phyloP scores from a whole-genome alignment of 306 rosid species.

The Sicyos edulis region DNA sequence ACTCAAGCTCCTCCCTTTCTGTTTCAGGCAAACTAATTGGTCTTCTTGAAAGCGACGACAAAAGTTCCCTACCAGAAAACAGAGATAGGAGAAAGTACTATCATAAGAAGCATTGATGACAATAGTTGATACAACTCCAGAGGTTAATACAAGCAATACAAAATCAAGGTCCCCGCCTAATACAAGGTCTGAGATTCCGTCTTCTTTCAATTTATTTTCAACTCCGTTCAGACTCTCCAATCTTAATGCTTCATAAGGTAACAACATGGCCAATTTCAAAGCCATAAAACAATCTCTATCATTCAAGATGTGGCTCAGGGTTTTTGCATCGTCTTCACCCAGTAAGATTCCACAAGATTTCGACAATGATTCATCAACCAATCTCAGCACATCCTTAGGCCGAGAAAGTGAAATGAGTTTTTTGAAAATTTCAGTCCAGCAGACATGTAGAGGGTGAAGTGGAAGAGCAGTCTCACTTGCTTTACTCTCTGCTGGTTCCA shows the following conservation, averaged over 20 bases:
- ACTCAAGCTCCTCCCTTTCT: conserved; percentile 26
- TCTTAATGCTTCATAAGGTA: conserved; percentile 60
- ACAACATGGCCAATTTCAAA: conserved; percentile 52
- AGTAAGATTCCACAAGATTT: conserved; percentile 53
- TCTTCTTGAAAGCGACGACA: conserved; percentile 49
- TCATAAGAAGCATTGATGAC: conserved; percentile 43
- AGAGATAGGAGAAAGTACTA: conserved; percentile 54
- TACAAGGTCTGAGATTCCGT: conserved; percentile 39
- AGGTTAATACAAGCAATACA: conserved; percentile 52
- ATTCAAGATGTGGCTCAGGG: conserved; percentile 45
- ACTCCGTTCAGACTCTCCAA: conserved; percentile 55
- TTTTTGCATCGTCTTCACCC: conserved; percentile 58
- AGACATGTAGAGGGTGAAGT: conserved; percentile 70
- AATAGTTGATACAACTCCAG: conserved; percentile 57
- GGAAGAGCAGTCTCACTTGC: conserved; percentile 27
- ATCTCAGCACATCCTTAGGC: conserved; percentile 50
- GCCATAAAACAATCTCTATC: conserved; percentile 57
- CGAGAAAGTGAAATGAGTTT: conserved; percentile 51
- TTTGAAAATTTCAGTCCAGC: conserved; percentile 67
- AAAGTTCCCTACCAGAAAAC: conserved; percentile 70
- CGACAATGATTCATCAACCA: conserved; percentile 55
- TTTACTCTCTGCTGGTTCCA: conserved; percentile 45
- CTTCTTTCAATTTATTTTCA: conserved; percentile 56
- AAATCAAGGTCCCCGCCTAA: conserved; percentile 49
- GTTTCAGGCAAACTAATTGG: conserved; percentile 34